Evolutionary conservation across 345 rosid species (phyloP), one percentile per base, ranked within the genome.

Genomic region (Bretschneidera sinensis): DNA sequence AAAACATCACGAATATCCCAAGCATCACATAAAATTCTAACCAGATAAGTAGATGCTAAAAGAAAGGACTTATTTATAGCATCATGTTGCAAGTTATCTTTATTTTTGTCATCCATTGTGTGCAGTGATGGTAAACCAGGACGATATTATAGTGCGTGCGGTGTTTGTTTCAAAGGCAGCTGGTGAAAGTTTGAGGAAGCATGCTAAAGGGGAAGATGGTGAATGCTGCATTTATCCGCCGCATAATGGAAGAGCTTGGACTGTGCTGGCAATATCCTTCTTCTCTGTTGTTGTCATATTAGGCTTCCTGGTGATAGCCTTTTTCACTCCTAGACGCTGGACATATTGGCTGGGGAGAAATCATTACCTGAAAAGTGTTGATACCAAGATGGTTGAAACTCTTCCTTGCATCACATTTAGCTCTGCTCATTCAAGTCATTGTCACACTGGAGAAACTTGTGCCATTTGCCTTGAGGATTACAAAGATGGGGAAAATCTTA

Each of bases 401-500:
- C 81, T 89, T 73, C 94, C 89, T 14, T 20, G 63, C 71, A 69
- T 77, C 34, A 48, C 76, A 7, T 89, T 84, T 68, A 28, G 56
- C 51, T 73, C 78, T 63, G 65, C 70, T 21, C 33, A 28, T 48
- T 74, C 58, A 35, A 54, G 43, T 72, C 69, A 43, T n/a, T 71
- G 58, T 55, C 71, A 60, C 10, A 21, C 48, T 4, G 77, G 82
- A 28, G 94, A 80, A 63, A 85, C 91, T 20, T 85, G 94, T 74
- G 79, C 87, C 0, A 81, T 86, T 23, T 86, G 91, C 66, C 91
- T 86, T 24, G 95, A 85, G 76, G 91, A 89, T 71, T 89, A 83
- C 64, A 69, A 61, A 65, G 76, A 79, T 60, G 91, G 88, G 53
- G 89, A 86, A 71, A 62, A 33, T 71, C 72, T 89, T 43, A 86